Evolutionary conservation across 108 stramenopile genomes (phyloP), one percentile per base, ranked within the genome.

Genomic region (Discostella stelligeroides): DNA sequence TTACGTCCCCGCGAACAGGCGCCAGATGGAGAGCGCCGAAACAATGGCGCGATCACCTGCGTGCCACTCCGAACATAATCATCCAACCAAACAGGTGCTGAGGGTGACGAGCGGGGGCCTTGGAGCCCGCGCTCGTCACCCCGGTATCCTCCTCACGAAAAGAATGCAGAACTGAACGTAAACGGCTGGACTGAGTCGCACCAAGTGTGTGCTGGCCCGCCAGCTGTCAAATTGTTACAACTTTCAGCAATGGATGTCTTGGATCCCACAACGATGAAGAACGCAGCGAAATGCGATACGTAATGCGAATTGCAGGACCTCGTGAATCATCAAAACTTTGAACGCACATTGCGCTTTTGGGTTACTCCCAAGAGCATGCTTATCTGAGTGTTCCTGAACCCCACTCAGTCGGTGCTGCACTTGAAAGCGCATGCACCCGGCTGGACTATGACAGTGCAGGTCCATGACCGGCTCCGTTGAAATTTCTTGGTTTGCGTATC

Each of bases 241-340:
- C 92, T 96, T 92, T 92, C 91, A 94, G 92, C 95, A 79, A 91
- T 85, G 95, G 92, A 96, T 96, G 90, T 94, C 95, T 96, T 87
- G 95, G 95, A 80, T 96, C 92, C 88, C 91, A 92, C 90, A 94
- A 91, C 92, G 92, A 96, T 96, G 95, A 96, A 96, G 95, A 94
- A 94, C 95, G 92, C 95, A 96, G 95, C 95, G 92, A 96, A 96
- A 94, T 94, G 95, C 90, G 92, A 96, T 92, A 94, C 91, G 92
- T 92, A 93, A 89, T 96, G 95, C 90, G 95, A 96, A 89, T 91
- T 91, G 92, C 92, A 94, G 84, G 73, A 94, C 87, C 84, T 88
- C 85, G 95, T 93, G 92, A 93, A 89, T 90, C 92, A 96, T 93
- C 86, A 88, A 93, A 85, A 79, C 81, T 96, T 96, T 94, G 95